Conservation (phyloP, 495 filamentous ascomycete genomes). For the Achaetomiella virescens region DNA sequence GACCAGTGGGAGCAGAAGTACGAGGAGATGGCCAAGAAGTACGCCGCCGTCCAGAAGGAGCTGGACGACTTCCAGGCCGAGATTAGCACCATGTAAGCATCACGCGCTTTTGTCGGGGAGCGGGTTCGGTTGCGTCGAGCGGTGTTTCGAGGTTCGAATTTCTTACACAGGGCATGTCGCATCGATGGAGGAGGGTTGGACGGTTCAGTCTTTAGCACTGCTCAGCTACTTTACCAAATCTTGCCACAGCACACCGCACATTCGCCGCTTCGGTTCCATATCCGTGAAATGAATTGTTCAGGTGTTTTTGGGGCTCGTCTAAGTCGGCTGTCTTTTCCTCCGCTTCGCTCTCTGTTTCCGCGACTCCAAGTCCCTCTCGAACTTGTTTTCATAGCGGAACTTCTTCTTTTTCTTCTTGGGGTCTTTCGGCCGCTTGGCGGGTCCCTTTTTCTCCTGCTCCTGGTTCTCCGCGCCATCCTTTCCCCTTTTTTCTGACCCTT, state of each 20-base stretch:
- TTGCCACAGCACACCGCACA: conserved; percentile 7
- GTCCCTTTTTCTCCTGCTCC: conserved; percentile 26
- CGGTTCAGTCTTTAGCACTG: conserved; percentile 6
- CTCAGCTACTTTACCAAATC: conserved; percentile 3
- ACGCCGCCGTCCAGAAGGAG: conserved; percentile 77
- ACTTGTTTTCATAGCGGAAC: conserved; percentile 85
- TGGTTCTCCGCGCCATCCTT: conserved; percentile 27
- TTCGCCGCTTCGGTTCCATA: not conserved
- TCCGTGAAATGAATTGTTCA: not conserved
- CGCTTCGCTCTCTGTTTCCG: conserved; percentile 63
- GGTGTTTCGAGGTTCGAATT: conserved; percentile 2
- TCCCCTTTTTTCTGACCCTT: conserved; percentile 33
- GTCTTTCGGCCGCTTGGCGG: conserved; percentile 45
- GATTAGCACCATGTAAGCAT: conserved; percentile 78
- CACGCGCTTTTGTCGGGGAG: not conserved
- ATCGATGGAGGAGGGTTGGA: conserved; percentile 6
- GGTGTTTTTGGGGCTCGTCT: not conserved
- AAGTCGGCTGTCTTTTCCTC: conserved; percentile 20
- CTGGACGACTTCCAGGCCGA: conserved; percentile 80
- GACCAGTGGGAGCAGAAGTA: conserved; percentile 95
- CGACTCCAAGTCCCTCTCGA: conserved; percentile 59
- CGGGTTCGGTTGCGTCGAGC: conserved; percentile 8
- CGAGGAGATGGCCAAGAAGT: conserved; percentile 91
- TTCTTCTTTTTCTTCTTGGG: conserved; percentile 73
- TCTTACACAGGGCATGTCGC: not conserved